A percentile compares a stretch with the other conserved stretches of the same genome.
These are phyloP conservation scores for Macroventuria anomochaeta DNA, from an alignment of 2,329 filamentous ascomycete species.

Conservation along the genomic window DNA sequence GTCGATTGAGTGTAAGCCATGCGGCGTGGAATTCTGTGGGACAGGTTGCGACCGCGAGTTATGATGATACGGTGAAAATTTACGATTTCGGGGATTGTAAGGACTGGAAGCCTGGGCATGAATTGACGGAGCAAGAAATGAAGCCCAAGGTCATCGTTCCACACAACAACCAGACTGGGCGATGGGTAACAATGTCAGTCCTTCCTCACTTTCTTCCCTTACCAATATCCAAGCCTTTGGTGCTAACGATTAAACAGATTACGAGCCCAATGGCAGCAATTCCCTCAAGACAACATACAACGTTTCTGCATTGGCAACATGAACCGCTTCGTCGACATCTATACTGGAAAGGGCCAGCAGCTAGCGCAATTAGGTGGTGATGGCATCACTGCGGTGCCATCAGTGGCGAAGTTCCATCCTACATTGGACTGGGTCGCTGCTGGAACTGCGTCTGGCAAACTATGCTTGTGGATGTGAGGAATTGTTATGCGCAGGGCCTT, in stretches of 20 bases:
- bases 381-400: constrained; percentile 91
- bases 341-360: constrained; percentile 80
- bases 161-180: constrained; percentile 95
- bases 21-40: constrained; percentile 87
- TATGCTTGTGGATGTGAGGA: constrained; percentile 84
- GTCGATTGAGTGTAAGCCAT: constrained; percentile 85
- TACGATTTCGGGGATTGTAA: constrained; percentile 70
- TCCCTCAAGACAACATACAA: constrained; percentile 78
- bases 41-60: constrained; percentile 88
- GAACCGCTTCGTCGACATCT: constrained; percentile 96
- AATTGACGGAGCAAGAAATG: constrained; percentile 69
- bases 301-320: constrained; percentile 96
- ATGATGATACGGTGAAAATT: constrained; percentile 94
- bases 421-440: constrained; percentile 89
- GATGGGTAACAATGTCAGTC: constrained; percentile 83
- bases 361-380: constrained; percentile 87
- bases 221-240: too few species aligned
- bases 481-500: neutral
- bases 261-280: constrained; percentile 87
- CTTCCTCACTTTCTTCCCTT: too few species aligned
- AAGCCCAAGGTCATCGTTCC: constrained; percentile 70
- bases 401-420: constrained; percentile 89
- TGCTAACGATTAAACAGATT: constrained; percentile 53
- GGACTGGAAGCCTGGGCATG: constrained; percentile 60
- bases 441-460: constrained; percentile 88